These are phyloP conservation scores for Dentiscutata heterogama DNA, from an alignment of 371 early-diverging fungal species.

Conservation along the genomic window DNA sequence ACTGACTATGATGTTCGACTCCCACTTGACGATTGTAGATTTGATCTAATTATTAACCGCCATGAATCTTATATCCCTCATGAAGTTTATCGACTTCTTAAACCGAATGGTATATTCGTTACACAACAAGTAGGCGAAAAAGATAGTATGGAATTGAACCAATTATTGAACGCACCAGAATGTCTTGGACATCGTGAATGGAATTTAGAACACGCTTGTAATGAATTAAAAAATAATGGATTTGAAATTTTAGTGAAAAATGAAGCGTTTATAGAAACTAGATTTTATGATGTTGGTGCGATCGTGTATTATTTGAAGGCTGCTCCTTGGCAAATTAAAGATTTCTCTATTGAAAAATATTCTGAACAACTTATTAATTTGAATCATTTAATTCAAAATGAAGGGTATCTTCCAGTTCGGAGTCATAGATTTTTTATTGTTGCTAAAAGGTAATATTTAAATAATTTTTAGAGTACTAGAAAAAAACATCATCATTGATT, in stretches of 20 bases:
- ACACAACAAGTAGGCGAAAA: conserved; percentile 47
- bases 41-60: conserved; percentile 50
- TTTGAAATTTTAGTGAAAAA: conserved; percentile 42
- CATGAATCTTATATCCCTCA: conserved; percentile 46
- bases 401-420: conserved; percentile 42
- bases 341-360: conserved; percentile 50
- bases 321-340: conserved; percentile 49
- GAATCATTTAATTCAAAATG: conserved; percentile 47
- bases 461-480: too few relatives aligned
- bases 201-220: conserved; percentile 44
- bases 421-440: conserved; percentile 41
- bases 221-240: conserved; percentile 43
- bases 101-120: conserved; percentile 40
- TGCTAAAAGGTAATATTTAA: conserved; percentile 15
- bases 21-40: conserved; percentile 46
- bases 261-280: conserved; percentile 44
- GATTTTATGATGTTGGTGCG: conserved; percentile 51
- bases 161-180: conserved; percentile 41
- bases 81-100: conserved; percentile 47
- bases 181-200: conserved; percentile 46
- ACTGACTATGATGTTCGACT: conserved; percentile 45
- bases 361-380: conserved; percentile 45
- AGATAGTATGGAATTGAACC: conserved; percentile 40
- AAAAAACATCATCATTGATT: too few relatives aligned
- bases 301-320: conserved; percentile 48